Conservation (phyloP, 441 rosid genomes). For the Dalechampia spathulata region DNA sequence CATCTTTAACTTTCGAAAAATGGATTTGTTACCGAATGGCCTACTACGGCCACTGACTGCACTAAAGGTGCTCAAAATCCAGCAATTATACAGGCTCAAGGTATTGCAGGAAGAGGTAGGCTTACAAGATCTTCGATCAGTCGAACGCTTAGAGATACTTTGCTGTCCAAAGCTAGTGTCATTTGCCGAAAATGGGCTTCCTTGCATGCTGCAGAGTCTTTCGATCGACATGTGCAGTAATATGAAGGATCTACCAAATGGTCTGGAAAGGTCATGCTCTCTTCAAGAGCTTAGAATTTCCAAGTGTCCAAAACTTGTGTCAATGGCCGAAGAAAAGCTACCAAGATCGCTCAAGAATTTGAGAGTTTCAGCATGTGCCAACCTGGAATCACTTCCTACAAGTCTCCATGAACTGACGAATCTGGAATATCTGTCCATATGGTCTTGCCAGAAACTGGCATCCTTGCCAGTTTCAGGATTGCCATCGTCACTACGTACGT, state of each 20-base stretch:
- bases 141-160: conserved; percentile 9
- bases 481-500: conserved; percentile 13
- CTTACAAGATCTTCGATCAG: conserved; percentile 11
- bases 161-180: conserved; percentile 18
- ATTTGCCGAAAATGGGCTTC: conserved; percentile 11
- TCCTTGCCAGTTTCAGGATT: conserved; percentile 18
- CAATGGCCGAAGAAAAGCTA: conserved; percentile 23
- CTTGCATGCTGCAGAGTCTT: conserved; percentile 9
- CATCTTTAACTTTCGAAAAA: conserved; percentile 11
- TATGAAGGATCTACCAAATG: conserved; percentile 14
- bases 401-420: conserved; percentile 21
- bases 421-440: conserved; percentile 11
- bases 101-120: conserved; percentile 11
- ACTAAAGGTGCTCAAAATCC: conserved; percentile 12
- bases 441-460: conserved; percentile 17
- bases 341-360: conserved; percentile 26
- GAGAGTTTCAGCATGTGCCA: conserved; percentile 22
- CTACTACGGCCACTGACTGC: conserved; percentile 9
- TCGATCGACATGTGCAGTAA: conserved; percentile 16
- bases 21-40: conserved; percentile 7
- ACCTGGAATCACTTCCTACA: conserved; percentile 27
- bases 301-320: conserved; percentile 14
- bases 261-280: not conserved
- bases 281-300: conserved; percentile 14
- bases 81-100: conserved; percentile 12